Percentiles rank a stretch among this genome's conserved stretches.
phyloP scores from a whole-genome alignment of 2,329 filamentous ascomycete species.

The Amauroascus niger region DNA sequence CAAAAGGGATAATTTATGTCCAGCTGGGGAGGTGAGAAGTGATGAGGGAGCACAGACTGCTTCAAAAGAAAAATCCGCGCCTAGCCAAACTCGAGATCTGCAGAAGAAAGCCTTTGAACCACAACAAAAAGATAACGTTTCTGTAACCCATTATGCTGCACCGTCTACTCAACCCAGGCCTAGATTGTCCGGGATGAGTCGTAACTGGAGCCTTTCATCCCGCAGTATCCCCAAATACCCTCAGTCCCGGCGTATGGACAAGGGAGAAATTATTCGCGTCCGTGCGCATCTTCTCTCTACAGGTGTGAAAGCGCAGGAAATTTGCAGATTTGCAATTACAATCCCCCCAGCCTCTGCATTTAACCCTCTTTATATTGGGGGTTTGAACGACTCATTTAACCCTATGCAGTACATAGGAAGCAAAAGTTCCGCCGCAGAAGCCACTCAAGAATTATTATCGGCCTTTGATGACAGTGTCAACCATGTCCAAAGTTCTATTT shows the following conservation, averaged over 20 bases:
- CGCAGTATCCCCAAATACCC: constrained; percentile 33
- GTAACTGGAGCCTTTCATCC: constrained; percentile 52
- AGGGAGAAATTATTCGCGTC: constrained; percentile 70
- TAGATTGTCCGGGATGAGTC: constrained; percentile 28
- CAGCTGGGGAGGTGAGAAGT: not conserved
- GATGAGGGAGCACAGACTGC: not conserved
- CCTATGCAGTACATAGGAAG: constrained; percentile 36
- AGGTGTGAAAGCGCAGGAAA: constrained; percentile 81
- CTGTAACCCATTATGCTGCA: too few relatives aligned
- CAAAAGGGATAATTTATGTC: not conserved
- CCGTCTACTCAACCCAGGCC: not conserved
- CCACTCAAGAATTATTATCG: constrained; percentile 43
- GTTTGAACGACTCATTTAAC: constrained; percentile 21
- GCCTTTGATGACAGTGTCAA: constrained; percentile 39
- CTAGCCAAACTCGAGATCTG: not conserved
- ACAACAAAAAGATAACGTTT: not conserved
- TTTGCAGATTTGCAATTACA: constrained; percentile 55
- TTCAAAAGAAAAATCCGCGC: not conserved
- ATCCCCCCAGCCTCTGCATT: constrained; percentile 12
- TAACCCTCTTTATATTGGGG: not conserved
- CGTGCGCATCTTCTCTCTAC: constrained; percentile 67
- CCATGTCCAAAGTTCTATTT: constrained; percentile 38
- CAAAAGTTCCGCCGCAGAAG: constrained; percentile 46
- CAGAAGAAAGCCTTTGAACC: not conserved
- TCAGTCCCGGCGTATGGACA: constrained; percentile 41